Evolutionary conservation across 2,329 filamentous ascomycete genomes (phyloP).

Genomic region (Lachnellula arida): DNA sequence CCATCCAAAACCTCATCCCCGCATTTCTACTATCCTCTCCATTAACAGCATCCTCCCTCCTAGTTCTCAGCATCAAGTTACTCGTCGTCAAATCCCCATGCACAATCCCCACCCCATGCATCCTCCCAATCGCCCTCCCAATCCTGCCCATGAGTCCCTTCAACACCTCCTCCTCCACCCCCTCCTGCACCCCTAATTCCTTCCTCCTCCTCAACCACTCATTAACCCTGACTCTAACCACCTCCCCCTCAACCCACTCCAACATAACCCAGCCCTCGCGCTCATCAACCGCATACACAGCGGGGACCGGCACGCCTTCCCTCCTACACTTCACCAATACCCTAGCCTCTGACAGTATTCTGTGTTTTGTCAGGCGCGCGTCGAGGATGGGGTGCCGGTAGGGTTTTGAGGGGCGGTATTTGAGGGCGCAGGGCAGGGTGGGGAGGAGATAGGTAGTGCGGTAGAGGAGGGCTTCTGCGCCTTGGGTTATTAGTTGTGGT

Average conservation of each 20-base stretch:
- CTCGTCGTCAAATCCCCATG: slow-evolving; percentile 97
- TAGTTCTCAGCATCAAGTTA: slow-evolving; percentile 75
- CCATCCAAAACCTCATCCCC: slow-evolving; percentile 47
- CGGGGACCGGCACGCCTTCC: slow-evolving; percentile 78
- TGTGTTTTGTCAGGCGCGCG: slow-evolving; percentile 76
- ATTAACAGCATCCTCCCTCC: slow-evolving; percentile 11
- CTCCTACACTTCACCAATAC: slow-evolving; percentile 73
- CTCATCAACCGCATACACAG: slow-evolving; percentile 66
- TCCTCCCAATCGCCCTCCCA: slow-evolving; percentile 63
- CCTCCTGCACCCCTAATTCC: slow-evolving; percentile 28
- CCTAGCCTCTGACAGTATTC: slow-evolving; percentile 83
- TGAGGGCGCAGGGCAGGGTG: slow-evolving; percentile 69
- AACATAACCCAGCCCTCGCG: slow-evolving; percentile 68
- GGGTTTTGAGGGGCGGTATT: slow-evolving; percentile 84
- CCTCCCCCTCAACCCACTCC: slow-evolving; percentile 76
- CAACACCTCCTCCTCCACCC: slow-evolving; percentile 46
- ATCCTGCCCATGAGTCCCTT: slow-evolving; percentile 64
- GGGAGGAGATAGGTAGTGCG: slow-evolving; percentile 73
- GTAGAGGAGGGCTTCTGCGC: slow-evolving; percentile 93
- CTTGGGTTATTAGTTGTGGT: slow-evolving; percentile 77
- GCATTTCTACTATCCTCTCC: slow-evolving; percentile 20
- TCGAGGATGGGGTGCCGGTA: slow-evolving; percentile 92
- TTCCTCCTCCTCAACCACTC: slow-evolving; percentile 51
- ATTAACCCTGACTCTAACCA: slow-evolving; percentile 67
- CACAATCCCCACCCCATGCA: slow-evolving; percentile 83